These are phyloP conservation scores for Epichloe scottii DNA, from an alignment of 2,329 filamentous ascomycete species.

Conservation along the genomic window DNA sequence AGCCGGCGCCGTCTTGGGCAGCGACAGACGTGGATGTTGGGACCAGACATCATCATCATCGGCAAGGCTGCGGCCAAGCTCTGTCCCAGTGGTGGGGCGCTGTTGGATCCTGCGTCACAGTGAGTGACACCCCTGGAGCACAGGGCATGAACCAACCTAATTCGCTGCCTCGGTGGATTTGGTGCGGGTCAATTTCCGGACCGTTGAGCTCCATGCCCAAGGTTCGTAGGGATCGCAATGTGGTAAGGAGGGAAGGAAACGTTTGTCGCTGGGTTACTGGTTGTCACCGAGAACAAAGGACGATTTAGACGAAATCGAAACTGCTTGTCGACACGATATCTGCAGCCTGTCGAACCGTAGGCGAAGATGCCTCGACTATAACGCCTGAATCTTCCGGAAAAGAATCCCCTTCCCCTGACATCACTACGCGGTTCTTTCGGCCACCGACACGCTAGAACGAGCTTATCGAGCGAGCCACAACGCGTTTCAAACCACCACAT, in stretches of 20 bases:
- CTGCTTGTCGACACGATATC: background rate
- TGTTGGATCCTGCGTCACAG: background rate
- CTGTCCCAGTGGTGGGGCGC: background rate
- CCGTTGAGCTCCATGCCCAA: constrained; percentile 8
- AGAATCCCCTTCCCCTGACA: background rate
- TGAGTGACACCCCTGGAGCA: background rate
- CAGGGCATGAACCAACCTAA: background rate
- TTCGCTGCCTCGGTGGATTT: background rate
- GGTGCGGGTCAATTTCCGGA: constrained; percentile 24
- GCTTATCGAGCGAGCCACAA: background rate
- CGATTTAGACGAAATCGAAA: too few species aligned
- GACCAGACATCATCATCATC: background rate
- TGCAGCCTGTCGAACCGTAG: background rate
- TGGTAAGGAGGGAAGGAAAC: background rate
- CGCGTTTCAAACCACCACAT: background rate
- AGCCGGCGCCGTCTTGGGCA: background rate
- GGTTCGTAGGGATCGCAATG: background rate
- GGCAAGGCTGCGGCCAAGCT: constrained; percentile 6
- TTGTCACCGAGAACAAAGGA: background rate
- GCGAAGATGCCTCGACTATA: constrained; percentile 1
- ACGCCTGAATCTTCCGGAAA: background rate
- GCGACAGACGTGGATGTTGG: background rate
- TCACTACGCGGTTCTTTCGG: constrained; percentile 5
- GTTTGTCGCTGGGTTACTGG: background rate
- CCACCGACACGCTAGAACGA: constrained; percentile 4